Evolutionary conservation across 164 flowering plant genomes (phyloP).

Genomic region (Magnolia sinica): DNA sequence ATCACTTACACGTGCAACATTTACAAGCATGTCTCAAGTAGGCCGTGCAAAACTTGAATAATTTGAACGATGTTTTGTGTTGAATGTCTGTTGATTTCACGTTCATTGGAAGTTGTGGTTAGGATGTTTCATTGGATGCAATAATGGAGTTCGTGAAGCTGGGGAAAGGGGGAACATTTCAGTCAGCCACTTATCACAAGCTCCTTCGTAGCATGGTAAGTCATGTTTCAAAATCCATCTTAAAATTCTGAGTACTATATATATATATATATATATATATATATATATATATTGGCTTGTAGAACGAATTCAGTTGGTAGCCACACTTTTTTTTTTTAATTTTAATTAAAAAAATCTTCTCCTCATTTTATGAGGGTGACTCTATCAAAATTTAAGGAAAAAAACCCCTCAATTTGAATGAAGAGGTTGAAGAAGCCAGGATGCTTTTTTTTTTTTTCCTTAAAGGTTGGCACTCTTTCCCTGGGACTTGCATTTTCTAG

Average conservation of each 20-base stretch:
- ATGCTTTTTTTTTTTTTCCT: background rate
- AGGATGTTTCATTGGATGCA: constrained; percentile 78
- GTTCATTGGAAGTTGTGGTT: background rate
- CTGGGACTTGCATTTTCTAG: background rate
- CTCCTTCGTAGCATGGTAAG: constrained; percentile 65
- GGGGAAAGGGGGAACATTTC: constrained; percentile 63
- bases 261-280: no score
- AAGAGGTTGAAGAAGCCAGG: background rate
- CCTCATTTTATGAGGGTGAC: background rate
- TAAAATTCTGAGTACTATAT: background rate
- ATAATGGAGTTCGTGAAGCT: constrained; percentile 85
- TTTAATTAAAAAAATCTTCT: no score
- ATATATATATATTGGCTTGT: background rate
- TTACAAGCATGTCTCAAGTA: no score
- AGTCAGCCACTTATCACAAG: constrained; percentile 58
- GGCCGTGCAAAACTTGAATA: no score
- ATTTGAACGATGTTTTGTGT: background rate
- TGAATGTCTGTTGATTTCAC: background rate
- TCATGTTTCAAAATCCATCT: constrained; percentile 5
- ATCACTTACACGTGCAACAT: no score
- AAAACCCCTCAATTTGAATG: background rate
- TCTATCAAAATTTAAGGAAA: background rate
- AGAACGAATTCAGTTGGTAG: background rate
- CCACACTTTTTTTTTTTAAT: no score
- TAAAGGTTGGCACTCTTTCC: background rate